phyloP scores from a whole-genome alignment of 441 rosid species.

The Eutrema salsugineum region DNA sequence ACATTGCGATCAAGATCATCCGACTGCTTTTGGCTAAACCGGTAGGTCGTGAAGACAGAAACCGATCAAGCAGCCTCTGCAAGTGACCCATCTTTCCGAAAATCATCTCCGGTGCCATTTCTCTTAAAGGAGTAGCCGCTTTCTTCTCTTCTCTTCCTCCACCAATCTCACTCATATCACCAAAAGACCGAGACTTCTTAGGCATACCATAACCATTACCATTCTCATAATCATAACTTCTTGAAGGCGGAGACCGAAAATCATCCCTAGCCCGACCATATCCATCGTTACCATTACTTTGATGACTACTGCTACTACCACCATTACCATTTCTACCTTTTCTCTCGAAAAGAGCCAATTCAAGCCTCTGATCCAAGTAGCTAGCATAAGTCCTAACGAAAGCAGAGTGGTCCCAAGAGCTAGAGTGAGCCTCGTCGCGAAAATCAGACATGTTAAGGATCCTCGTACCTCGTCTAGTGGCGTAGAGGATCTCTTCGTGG shows the following conservation, averaged over 20 bases:
- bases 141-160: constrained; percentile 43
- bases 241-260: constrained; percentile 71
- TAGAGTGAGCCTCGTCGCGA: constrained; percentile 94
- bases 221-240: constrained; percentile 61
- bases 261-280: constrained; percentile 48
- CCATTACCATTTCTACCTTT: constrained; percentile 36
- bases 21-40: constrained; percentile 78
- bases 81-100: constrained; percentile 83
- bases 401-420: constrained; percentile 96
- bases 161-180: constrained; percentile 72
- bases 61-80: constrained; percentile 85
- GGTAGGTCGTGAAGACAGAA: constrained; percentile 75
- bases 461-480: constrained; percentile 81
- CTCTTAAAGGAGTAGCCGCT: constrained; percentile 68
- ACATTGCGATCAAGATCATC: constrained; percentile 71
- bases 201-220: constrained; percentile 51
- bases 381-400: constrained; percentile 80
- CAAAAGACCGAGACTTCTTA: constrained; percentile 73
- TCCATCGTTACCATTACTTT: constrained; percentile 50
- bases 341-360: constrained; percentile 59
- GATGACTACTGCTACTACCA: constrained; percentile 36
- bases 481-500: constrained; percentile 78
- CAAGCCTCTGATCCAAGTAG: constrained; percentile 89
- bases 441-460: constrained; percentile 90
- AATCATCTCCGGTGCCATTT: constrained; percentile 80